Evolutionary conservation across 129 eudicot species (phyloP), one percentile per base, ranked within the genome.

Genomic region (Flaveria brownii): DNA sequence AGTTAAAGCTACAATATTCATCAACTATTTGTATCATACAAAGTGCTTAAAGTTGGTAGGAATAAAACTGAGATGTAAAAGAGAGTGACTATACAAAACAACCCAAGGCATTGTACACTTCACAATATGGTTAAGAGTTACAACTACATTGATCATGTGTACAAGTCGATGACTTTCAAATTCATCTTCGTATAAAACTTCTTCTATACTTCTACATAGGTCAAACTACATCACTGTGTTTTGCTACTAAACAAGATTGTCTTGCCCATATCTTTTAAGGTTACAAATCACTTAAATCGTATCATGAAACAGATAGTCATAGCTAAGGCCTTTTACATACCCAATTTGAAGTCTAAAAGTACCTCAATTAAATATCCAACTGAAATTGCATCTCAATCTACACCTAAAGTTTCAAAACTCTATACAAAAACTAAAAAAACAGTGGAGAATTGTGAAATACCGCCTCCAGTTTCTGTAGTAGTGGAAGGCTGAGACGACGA

Each of bases 401-500:
- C 2, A 57, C 9, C 23, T 23, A 47, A 70, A 12, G 16, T 9
- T 7, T 39, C 39, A 14, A 72, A 72, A 22, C 13, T 59, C 22
- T 7, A 13, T n/a, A 22, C 20, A 16, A 42, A 39, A 26, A 59
- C 22, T 9, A 39, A 42, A n/a, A n/a, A 17, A 13, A 13, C 16
- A 23, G 22, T 52, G 4, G 8, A 52, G 2, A 78, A 57, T 16
- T 14, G 71, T 43, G 68, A 54, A 67, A 51, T 78, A 78, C 82
- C 71, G 5, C 52, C n/a, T 23, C 42, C 88, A 25, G 57, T 51
- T 18, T 75, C 84, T 14, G 91, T 79, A 74, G 78, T 79, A 43
- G 85, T 64, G 17, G 90, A 84, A 76, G 63, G 87, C 45, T 77
- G 92, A 73, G 89, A 81, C 45, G 79, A 52, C 45, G 83, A 56